Percentiles rank a stretch among this genome's conserved stretches.
phyloP scores from a whole-genome alignment of 306 rosid species.

The Casuarina cunninghamiana region DNA sequence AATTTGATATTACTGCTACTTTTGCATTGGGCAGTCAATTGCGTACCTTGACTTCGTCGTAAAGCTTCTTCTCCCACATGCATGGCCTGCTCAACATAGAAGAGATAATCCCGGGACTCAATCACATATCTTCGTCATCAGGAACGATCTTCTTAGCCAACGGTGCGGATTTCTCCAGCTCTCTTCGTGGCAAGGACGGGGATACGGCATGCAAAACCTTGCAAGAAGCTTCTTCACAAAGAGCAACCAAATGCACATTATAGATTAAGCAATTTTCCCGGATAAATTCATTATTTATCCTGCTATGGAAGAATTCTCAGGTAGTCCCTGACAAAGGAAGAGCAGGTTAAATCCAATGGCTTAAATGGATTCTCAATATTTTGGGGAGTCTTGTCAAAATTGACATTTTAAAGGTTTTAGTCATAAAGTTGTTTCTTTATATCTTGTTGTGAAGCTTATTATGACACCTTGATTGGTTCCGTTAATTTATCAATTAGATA shows the following conservation, averaged over 20 bases:
- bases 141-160: constrained; percentile 22
- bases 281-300: too few species aligned
- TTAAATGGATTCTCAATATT: too few species aligned
- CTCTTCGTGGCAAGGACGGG: constrained; percentile 20
- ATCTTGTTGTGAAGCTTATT: too few species aligned
- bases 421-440: too few species aligned
- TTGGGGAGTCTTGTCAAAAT: too few species aligned
- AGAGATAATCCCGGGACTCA: constrained; percentile 38
- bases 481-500: too few species aligned
- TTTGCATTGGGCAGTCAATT: background rate
- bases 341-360: too few species aligned
- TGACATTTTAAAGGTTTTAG: too few species aligned
- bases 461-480: too few species aligned
- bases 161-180: constrained; percentile 28
- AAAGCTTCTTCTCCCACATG: constrained; percentile 85
- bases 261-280: too few species aligned
- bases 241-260: constrained; percentile 1
- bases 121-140: constrained; percentile 25
- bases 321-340: too few species aligned
- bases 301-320: too few species aligned
- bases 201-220: constrained; percentile 42
- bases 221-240: constrained; percentile 49
- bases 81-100: constrained; percentile 57
- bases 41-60: constrained; percentile 76
- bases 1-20: background rate